These are phyloP conservation scores for Viola pubescens DNA, from an alignment of 441 rosid genomes.

Conservation along the genomic window DNA sequence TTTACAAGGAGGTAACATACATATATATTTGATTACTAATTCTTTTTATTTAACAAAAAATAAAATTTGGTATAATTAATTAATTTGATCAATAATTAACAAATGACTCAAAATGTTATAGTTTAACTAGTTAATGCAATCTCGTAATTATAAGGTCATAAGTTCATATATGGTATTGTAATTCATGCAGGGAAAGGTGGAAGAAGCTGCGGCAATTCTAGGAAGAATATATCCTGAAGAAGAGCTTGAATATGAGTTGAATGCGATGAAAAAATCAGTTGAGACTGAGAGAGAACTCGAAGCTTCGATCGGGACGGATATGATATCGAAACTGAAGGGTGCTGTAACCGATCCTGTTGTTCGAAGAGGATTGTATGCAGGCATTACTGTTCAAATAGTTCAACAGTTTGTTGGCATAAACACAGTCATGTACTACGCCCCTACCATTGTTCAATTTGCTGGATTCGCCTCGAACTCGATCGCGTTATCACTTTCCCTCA, in stretches of 20 bases:
- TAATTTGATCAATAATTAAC: too few species aligned
- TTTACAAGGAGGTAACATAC: conserved; percentile 34
- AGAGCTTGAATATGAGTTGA: conserved; percentile 58
- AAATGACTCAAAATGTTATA: too few species aligned
- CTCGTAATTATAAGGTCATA: too few species aligned
- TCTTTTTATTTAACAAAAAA: too few species aligned
- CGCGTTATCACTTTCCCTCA: conserved; percentile 61
- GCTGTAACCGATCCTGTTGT: conserved; percentile 41
- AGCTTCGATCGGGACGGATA: conserved; percentile 34
- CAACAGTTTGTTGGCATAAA: conserved; percentile 90
- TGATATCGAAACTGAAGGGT: conserved; percentile 42
- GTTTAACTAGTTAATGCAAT: too few species aligned
- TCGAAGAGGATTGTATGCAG: conserved; percentile 71
- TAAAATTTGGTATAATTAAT: too few species aligned
- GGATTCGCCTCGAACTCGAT: conserved; percentile 76
- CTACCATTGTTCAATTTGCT: conserved; percentile 72
- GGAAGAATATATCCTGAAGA: conserved; percentile 45
- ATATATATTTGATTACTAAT: too few species aligned
- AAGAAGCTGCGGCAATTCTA: conserved; percentile 49
- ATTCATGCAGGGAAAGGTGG: conserved; percentile 31
- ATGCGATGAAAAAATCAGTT: conserved; percentile 41
- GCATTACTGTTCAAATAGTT: conserved; percentile 70
- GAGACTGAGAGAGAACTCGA: conserved; percentile 53
- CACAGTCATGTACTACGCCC: conserved; percentile 83
- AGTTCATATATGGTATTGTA: too few species aligned